Conservation (phyloP, 2,329 filamentous ascomycete species). For the Pleurostoma richardsiae region DNA sequence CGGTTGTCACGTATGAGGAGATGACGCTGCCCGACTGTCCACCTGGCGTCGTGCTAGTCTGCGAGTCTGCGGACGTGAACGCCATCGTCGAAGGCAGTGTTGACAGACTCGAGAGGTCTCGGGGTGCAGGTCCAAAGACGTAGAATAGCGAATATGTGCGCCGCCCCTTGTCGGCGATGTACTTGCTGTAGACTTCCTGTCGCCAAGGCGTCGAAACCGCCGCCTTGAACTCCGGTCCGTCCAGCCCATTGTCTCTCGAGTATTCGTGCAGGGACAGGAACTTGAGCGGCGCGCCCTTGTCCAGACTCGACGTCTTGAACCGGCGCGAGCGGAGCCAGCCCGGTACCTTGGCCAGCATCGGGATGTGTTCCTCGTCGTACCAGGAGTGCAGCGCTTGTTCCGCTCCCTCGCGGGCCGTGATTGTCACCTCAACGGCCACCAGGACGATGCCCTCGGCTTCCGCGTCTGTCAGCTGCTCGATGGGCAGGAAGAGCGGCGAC, state of each 20-base stretch:
- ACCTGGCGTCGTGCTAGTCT: constrained; percentile 49
- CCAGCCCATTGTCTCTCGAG: constrained; percentile 59
- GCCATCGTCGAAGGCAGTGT: constrained; percentile 36
- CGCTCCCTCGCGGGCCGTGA: constrained; percentile 44
- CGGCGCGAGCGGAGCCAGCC: constrained; percentile 74
- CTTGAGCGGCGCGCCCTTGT: constrained; percentile 47
- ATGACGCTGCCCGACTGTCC: constrained; percentile 43
- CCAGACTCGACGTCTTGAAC: constrained; percentile 62
- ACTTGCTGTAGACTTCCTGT: constrained; percentile 51
- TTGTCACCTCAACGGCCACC: constrained; percentile 54
- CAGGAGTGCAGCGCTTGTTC: constrained; percentile 56
- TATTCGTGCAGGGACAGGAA: constrained; percentile 72
- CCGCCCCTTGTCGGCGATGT: constrained; percentile 51
- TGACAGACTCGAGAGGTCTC: constrained; percentile 58
- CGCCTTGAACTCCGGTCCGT: constrained; percentile 57
- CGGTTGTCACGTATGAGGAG: constrained; percentile 61
- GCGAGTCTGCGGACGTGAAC: constrained; percentile 50
- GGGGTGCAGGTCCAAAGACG: constrained; percentile 69
- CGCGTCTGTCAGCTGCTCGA: constrained; percentile 55
- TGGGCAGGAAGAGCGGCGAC: constrained; percentile 48
- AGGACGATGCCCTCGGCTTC: constrained; percentile 57
- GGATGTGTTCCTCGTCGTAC: constrained; percentile 71
- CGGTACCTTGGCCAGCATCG: constrained; percentile 66
- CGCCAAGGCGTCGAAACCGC: constrained; percentile 59
- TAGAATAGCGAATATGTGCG: constrained; percentile 71